Conservation (phyloP, 371 early-diverging fungal genomes). For the Mortierella polycephala region DNA sequence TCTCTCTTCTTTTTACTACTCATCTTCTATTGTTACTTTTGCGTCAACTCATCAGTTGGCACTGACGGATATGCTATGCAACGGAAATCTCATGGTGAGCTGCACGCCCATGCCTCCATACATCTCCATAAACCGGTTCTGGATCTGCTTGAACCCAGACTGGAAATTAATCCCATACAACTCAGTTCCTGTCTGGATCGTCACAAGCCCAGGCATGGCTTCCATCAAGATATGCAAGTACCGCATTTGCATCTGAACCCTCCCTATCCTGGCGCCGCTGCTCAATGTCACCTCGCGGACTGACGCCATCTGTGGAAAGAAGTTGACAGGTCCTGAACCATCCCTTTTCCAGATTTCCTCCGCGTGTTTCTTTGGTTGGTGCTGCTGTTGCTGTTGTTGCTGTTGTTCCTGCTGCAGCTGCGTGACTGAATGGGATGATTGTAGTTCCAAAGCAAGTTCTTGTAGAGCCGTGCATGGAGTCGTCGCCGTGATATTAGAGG, state of each 20-base stretch:
- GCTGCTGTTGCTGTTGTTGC: neutral
- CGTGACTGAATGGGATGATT: too few species aligned
- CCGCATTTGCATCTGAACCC: slow-evolving; percentile 20
- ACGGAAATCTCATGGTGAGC: slow-evolving; percentile 11
- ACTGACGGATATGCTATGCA: too few species aligned
- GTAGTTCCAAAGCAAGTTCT: neutral
- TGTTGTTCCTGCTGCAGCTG: neutral
- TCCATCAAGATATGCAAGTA: slow-evolving; percentile 38
- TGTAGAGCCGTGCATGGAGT: neutral
- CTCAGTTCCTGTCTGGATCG: slow-evolving; percentile 13
- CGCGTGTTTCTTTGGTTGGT: neutral
- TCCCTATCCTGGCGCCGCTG: neutral
- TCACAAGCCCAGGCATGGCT: slow-evolving; percentile 16
- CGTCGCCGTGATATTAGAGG: neutral
- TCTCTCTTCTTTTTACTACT: too few species aligned
- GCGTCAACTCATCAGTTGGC: too few species aligned
- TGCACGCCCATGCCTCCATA: slow-evolving; percentile 12
- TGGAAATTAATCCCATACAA: slow-evolving; percentile 19
- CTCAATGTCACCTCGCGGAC: slow-evolving; percentile 19
- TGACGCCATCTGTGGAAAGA: slow-evolving; percentile 30
- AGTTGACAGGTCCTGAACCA: slow-evolving; percentile 3
- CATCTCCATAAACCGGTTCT: slow-evolving; percentile 4
- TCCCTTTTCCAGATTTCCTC: slow-evolving; percentile 1
- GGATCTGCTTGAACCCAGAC: slow-evolving; percentile 13
- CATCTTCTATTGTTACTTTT: too few species aligned